Evolutionary conservation across 2,329 filamentous ascomycete genomes (phyloP).

Genomic region (Sporothrix humicola): DNA sequence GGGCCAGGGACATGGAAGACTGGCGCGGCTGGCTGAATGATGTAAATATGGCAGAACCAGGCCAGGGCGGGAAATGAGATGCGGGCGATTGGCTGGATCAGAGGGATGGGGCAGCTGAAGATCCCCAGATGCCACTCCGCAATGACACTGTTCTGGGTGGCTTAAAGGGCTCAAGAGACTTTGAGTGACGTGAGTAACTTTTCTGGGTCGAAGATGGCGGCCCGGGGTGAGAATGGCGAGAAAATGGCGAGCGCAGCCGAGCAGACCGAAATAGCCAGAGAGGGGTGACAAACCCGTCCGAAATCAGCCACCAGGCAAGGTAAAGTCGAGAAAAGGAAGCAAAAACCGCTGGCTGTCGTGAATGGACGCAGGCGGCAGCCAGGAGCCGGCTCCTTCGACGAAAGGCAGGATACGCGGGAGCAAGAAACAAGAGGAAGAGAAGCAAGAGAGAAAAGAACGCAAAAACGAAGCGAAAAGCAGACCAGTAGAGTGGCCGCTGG

Average conservation of each 20-base stretch:
- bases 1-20: conserved; percentile 4
- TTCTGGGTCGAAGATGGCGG: conserved; percentile 10
- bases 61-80: conserved; percentile 29
- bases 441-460: conserved; percentile 12
- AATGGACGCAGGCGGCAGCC: conserved; percentile 14
- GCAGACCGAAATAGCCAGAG: not conserved
- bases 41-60: conserved; percentile 21
- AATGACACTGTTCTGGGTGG: conserved; percentile 13
- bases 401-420: not conserved
- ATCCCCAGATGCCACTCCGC: conserved; percentile 27
- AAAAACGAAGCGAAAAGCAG: conserved; percentile 21
- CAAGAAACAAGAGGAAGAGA: not conserved
- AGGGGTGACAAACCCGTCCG: not conserved
- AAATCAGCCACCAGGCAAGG: not conserved
- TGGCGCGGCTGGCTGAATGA: conserved; percentile 25
- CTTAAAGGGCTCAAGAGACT: not conserved
- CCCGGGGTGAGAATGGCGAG: conserved; percentile 10
- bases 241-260: conserved; percentile 26
- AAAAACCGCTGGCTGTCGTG: conserved; percentile 16
- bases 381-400: not conserved
- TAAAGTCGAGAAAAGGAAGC: conserved; percentile 19
- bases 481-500: conserved; percentile 7
- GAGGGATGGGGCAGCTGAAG: conserved; percentile 28
- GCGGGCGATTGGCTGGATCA: conserved; percentile 31
- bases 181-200: not conserved